Percentiles rank a stretch among this genome's conserved stretches.
These are phyloP conservation scores for Beauveria scarabaeidicola DNA, from an alignment of 2,329 filamentous ascomycete genomes.

Conservation along the genomic window DNA sequence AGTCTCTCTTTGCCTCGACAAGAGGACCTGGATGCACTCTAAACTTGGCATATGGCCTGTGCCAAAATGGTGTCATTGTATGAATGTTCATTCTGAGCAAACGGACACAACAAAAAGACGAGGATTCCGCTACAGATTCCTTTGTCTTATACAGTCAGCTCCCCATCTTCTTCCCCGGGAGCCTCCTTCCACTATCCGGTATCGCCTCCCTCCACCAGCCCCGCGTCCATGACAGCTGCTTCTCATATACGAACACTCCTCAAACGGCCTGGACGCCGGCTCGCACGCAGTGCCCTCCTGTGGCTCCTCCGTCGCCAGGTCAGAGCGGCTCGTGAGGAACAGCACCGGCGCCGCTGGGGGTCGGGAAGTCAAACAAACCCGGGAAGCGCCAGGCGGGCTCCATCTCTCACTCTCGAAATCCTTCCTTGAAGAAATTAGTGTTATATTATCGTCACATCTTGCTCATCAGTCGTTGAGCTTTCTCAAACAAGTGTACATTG, in stretches of 20 bases:
- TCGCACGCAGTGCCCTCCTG: conserved; percentile 14
- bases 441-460: neutral
- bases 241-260: neutral
- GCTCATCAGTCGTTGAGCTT: neutral
- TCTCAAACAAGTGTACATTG: too few relatives aligned
- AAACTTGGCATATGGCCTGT: too few relatives aligned
- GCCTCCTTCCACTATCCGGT: neutral
- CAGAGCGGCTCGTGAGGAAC: conserved; percentile 28
- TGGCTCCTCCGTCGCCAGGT: conserved; percentile 29
- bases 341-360: conserved; percentile 27
- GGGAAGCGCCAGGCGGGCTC: conserved; percentile 26
- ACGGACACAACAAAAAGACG: too few relatives aligned
- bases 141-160: too few relatives aligned
- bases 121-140: too few relatives aligned
- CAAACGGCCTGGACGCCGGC: conserved; percentile 15
- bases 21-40: too few relatives aligned
- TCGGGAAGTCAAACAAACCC: conserved; percentile 16
- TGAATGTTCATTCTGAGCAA: too few relatives aligned
- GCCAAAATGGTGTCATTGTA: too few relatives aligned
- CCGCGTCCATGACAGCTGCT: neutral
- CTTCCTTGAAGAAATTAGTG: too few relatives aligned
- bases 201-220: neutral
- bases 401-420: neutral
- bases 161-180: neutral
- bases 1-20: too few relatives aligned